phyloP scores from a whole-genome alignment of 2,329 filamentous ascomycete species.

The Neurospora sp. region DNA sequence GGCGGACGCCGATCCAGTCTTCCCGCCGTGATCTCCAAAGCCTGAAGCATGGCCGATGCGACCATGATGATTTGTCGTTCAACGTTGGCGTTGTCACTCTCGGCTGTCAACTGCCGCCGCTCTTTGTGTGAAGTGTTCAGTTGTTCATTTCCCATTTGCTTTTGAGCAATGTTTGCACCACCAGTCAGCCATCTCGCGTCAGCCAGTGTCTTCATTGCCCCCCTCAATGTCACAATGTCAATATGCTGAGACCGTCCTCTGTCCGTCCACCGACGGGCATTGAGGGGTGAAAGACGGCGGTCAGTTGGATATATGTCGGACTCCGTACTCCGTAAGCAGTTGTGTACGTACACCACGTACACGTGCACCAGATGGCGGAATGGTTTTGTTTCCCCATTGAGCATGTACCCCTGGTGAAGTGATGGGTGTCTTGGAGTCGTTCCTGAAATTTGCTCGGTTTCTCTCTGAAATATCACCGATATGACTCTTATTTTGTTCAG shows the following conservation, averaged over 20 bases:
- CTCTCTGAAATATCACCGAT: neutral
- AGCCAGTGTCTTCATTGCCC: slow-evolving; percentile 1
- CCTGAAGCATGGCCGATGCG: neutral
- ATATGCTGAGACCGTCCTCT: neutral
- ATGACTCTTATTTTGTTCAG: neutral
- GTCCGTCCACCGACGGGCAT: neutral
- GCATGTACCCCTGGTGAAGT: neutral
- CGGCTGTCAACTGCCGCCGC: neutral
- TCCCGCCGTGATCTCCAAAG: neutral
- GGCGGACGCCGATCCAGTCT: neutral
- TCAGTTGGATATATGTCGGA: neutral
- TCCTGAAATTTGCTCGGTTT: neutral
- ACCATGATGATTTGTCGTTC: neutral
- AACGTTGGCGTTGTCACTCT: neutral
- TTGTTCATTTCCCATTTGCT: neutral
- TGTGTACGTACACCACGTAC: neutral
- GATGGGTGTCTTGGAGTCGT: neutral
- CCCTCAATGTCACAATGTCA: neutral
- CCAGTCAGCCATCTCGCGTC: slow-evolving; percentile 12
- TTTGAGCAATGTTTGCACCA: slow-evolving; percentile 6
- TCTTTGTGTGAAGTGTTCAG: neutral
- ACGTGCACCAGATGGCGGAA: neutral
- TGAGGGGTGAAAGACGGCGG: neutral
- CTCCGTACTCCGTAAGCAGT: neutral
- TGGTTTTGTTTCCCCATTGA: neutral